Conservation (phyloP, 495 filamentous ascomycete species). For the Symbiotaphrina buchneri region DNA sequence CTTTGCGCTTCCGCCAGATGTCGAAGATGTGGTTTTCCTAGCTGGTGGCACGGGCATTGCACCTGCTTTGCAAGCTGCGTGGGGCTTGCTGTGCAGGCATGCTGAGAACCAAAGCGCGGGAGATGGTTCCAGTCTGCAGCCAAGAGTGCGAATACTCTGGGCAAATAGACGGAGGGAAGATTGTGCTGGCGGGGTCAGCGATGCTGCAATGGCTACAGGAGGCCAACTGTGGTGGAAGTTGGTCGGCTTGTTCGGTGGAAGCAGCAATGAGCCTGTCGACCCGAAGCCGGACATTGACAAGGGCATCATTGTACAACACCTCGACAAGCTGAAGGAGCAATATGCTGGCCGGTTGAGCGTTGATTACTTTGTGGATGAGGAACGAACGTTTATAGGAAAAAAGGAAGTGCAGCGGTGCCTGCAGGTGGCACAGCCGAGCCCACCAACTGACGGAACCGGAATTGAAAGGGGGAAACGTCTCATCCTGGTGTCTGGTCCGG, state of each 20-base stretch:
- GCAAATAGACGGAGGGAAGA: conserved; percentile 37
- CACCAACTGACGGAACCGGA: conserved; percentile 6
- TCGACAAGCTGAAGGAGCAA: conserved; percentile 31
- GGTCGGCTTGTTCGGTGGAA: background rate
- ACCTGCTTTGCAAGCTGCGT: conserved; percentile 61
- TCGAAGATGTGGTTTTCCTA: conserved; percentile 47
- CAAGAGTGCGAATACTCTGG: conserved; percentile 41
- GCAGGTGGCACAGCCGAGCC: background rate
- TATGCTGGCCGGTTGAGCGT: conserved; percentile 32
- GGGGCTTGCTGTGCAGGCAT: conserved; percentile 24
- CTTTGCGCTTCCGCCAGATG: conserved; percentile 30
- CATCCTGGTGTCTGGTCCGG: conserved; percentile 66
- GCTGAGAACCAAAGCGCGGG: conserved; percentile 5
- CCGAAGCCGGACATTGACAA: conserved; percentile 1
- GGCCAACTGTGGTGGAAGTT: background rate
- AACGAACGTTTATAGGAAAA: conserved; percentile 35
- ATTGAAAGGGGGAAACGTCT: conserved; percentile 24
- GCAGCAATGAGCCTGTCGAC: background rate
- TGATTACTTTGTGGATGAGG: conserved; percentile 62
- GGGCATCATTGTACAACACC: conserved; percentile 29
- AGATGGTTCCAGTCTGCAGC: background rate
- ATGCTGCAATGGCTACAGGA: conserved; percentile 8
- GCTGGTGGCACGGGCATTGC: conserved; percentile 91
- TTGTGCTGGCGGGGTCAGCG: conserved; percentile 23
- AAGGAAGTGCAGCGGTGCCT: conserved; percentile 11